Conservation (phyloP, 768 basidiomycete genomes). For the Rhizopogon rudus region DNA sequence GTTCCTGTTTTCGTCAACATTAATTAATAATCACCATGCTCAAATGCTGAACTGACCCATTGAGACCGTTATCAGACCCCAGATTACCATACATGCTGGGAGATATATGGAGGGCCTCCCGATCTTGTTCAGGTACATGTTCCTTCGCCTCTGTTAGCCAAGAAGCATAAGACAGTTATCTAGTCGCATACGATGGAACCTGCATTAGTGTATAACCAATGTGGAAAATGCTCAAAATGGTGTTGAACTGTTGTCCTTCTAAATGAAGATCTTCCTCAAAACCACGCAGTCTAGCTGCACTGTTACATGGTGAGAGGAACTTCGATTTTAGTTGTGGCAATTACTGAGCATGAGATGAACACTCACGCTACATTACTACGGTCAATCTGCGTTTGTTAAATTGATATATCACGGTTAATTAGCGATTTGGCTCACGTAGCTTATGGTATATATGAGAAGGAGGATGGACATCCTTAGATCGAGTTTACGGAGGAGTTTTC, state of each 20-base stretch:
- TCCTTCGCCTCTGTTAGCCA: slow-evolving; percentile 35
- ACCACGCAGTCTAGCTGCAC: slow-evolving; percentile 68
- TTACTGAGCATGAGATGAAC: background rate
- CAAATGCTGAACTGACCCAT: slow-evolving; percentile 35
- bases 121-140: slow-evolving; percentile 63
- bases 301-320: slow-evolving; percentile 19
- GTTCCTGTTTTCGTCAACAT: slow-evolving; percentile 26
- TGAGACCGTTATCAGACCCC: slow-evolving; percentile 58
- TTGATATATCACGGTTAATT: background rate
- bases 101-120: slow-evolving; percentile 68
- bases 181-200: slow-evolving; percentile 56
- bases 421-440: slow-evolving; percentile 21
- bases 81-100: slow-evolving; percentile 61
- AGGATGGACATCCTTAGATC: slow-evolving; percentile 31
- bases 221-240: slow-evolving; percentile 63
- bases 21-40: background rate
- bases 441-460: slow-evolving; percentile 30
- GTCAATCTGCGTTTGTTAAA: slow-evolving; percentile 43
- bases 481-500: slow-evolving; percentile 33
- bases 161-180: background rate
- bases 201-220: slow-evolving; percentile 78
- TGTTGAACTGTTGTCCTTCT: slow-evolving; percentile 57
- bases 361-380: slow-evolving; percentile 65
- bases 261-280: slow-evolving; percentile 66
- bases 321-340: background rate